Conservation (phyloP, 345 rosid genomes). For the Carallia brachiata region DNA sequence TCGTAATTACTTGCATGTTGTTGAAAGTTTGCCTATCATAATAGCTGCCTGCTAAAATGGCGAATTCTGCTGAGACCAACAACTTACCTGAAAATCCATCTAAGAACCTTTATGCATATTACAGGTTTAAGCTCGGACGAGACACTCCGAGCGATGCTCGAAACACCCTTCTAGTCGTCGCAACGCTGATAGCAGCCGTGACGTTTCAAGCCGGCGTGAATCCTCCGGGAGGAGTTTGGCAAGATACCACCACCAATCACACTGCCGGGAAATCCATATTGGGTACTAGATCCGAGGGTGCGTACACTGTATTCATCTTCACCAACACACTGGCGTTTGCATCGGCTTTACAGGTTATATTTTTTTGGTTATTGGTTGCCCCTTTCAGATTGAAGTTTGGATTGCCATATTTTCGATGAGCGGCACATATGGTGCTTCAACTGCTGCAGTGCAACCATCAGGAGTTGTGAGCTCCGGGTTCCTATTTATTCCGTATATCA, state of each 20-base stretch:
- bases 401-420: constrained; percentile 21
- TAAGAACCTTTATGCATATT: no score
- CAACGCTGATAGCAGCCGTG: constrained; percentile 30
- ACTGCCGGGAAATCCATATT: constrained; percentile 8
- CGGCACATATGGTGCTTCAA: constrained; percentile 21
- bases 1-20: no score
- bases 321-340: constrained; percentile 15
- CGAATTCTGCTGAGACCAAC: no score
- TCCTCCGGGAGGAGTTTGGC: constrained; percentile 40
- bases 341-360: constrained; percentile 10
- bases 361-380: constrained; percentile 16
- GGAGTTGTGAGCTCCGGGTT: constrained; percentile 16
- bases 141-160: constrained; percentile 27
- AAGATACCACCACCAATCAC: constrained; percentile 10
- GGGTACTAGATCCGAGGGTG: background rate
- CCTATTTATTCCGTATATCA: constrained; percentile 5
- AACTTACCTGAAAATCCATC: no score
- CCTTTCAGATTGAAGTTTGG: constrained; percentile 21
- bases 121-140: background rate
- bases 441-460: constrained; percentile 22
- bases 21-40: no score
- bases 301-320: constrained; percentile 30
- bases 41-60: no score
- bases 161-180: constrained; percentile 25
- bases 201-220: constrained; percentile 39